Conservation (phyloP, 164 flowering plant genomes). For the Tetracentron sinense region DNA sequence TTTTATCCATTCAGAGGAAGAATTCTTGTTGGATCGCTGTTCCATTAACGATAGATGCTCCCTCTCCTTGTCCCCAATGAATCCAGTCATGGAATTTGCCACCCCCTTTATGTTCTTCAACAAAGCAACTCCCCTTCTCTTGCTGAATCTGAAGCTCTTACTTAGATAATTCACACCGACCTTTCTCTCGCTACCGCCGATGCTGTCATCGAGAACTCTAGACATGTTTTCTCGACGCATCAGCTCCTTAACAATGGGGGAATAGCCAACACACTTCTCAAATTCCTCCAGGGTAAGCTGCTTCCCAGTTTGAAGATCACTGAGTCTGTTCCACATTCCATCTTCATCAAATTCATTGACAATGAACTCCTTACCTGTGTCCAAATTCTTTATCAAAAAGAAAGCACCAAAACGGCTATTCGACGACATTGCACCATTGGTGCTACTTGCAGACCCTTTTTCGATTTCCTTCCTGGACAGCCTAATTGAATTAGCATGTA, state of each 20-base stretch:
- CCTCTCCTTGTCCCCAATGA: constrained; percentile 37
- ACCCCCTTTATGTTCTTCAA: constrained; percentile 79
- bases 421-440: constrained; percentile 2
- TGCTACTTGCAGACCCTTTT: background rate
- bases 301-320: constrained; percentile 79
- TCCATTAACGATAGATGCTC: constrained; percentile 18
- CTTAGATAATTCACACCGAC: constrained; percentile 22
- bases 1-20: constrained; percentile 51
- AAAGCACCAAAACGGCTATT: constrained; percentile 31
- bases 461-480: constrained; percentile 12
- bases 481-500: constrained; percentile 16
- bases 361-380: constrained; percentile 84
- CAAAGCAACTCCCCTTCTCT: constrained; percentile 55
- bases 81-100: constrained; percentile 50
- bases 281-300: constrained; percentile 83
- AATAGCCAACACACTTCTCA: constrained; percentile 72
- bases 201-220: background rate
- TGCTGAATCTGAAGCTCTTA: constrained; percentile 55
- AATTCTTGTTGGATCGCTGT: constrained; percentile 17
- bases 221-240: constrained; percentile 58
- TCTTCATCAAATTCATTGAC: constrained; percentile 61
- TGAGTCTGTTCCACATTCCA: constrained; percentile 73
- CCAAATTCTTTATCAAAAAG: constrained; percentile 73
- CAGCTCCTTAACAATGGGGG: constrained; percentile 82
- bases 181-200: constrained; percentile 20